Evolutionary conservation across 495 filamentous ascomycete genomes (phyloP), one percentile per base, ranked within the genome.

Genomic region (Penicillium canariense): DNA sequence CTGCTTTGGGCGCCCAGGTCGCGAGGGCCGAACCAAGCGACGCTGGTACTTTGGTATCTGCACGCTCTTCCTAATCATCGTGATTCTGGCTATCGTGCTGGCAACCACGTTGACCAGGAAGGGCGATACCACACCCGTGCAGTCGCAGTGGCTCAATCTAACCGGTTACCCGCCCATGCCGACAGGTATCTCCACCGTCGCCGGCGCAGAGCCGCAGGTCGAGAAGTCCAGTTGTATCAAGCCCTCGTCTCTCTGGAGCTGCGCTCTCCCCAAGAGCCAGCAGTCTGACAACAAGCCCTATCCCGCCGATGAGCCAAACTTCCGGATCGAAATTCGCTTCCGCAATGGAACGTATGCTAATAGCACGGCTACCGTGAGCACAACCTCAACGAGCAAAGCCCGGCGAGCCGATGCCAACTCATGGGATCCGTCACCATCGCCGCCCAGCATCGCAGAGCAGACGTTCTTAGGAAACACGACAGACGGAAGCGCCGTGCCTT

Each of bases 81-180:
- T 89, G 25, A 74, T 85, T 31, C 40, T 87, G 18, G 80, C 79
- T 4, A 65, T 88, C 30, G 70, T 83, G 3, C 75, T 91, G 0
- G 86, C 81, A 1, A 76, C 83, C 32, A 78, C 81, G 2, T 68
- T 92, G 48, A 80, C 80, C 17, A 76, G 71, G n/a, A 79, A 77
- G 50, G 69, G 62, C 14, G 65, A 67, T 55, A 60, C 56, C 20
- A 80, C 61, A 9, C 58, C 60, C 0, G 75, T 77, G 14, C 72
- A 82, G 54, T 79, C 81, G 4, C 73, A 81, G 28, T 96, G 87
- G 83, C 77, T 95, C 28, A 96, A 95, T 61, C 67, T 96, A 23
- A 95, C 91, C 1, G 84, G 84, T 23, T 96, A 87, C 57, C 91
- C 91, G 30, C 87, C 91, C 0, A 89, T 96, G 52, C 88, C 87